Evolutionary conservation across 805 yeast genomes (phyloP).

Genomic region (Ogataea allantospora): DNA sequence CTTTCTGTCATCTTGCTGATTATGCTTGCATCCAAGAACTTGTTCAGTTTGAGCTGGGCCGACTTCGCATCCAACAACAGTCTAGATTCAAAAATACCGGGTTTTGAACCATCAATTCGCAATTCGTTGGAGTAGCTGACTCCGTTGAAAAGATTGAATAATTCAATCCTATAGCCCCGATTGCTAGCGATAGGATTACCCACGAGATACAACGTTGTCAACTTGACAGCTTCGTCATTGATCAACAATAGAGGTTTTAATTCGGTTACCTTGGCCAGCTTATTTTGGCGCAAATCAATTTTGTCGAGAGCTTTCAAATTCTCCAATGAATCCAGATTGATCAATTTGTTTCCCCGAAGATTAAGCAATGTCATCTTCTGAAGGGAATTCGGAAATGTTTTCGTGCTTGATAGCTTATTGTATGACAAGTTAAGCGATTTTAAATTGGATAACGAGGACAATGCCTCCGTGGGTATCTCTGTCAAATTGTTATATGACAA

Average conservation of each 20-base stretch:
- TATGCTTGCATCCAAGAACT: slow-evolving; percentile 37
- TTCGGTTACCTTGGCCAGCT: slow-evolving; percentile 36
- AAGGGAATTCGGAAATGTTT: slow-evolving; percentile 39
- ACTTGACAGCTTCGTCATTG: slow-evolving; percentile 21
- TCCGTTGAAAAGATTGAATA: slow-evolving; percentile 57
- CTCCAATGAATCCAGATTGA: slow-evolving; percentile 45
- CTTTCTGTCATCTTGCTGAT: slow-evolving; percentile 38
- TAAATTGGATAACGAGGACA: slow-evolving; percentile 45
- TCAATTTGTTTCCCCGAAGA: slow-evolving; percentile 48
- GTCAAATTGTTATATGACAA: slow-evolving; percentile 53
- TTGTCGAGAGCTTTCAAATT: slow-evolving; percentile 43
- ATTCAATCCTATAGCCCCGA: slow-evolving; percentile 49
- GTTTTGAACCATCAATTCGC: slow-evolving; percentile 58
- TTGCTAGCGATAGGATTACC: slow-evolving; percentile 39
- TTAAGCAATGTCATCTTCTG: slow-evolving; percentile 46
- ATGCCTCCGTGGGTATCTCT: slow-evolving; percentile 48
- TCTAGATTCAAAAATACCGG: slow-evolving; percentile 61
- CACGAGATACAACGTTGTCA: slow-evolving; percentile 31
- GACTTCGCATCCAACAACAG: slow-evolving; percentile 49
- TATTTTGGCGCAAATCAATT: slow-evolving; percentile 52
- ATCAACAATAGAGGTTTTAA: slow-evolving; percentile 40
- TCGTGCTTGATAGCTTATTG: slow-evolving; percentile 39
- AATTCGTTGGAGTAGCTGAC: slow-evolving; percentile 45
- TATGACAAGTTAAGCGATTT: slow-evolving; percentile 54
- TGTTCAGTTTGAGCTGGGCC: slow-evolving; percentile 43